Evolutionary conservation across 768 basidiomycete species (phyloP), one percentile per base, ranked within the genome.

Genomic region (Pisolithus albus): DNA sequence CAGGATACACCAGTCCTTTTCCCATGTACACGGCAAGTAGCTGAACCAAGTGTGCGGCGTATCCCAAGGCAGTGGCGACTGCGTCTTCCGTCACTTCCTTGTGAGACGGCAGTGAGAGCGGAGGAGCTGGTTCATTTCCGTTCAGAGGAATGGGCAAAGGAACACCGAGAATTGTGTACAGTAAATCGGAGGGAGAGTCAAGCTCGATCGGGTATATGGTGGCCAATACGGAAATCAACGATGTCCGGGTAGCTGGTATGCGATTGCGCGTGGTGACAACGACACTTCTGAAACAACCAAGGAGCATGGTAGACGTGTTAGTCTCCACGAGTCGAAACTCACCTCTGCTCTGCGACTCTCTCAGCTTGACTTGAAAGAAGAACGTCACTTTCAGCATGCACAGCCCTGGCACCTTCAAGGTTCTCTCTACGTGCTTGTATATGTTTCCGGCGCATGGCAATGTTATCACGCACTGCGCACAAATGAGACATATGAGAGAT

Each of bases 191-290:
- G 11, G 92, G 75, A 10, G 87, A 86, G 44, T 83, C 75, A 16
- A 95, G 83, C 49, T 91, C 88, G 59, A 99, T 95, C 21, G 94
- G 93, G 67, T 86, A 97, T 58, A 95, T 85, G 11, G 74, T 71
- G 38, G 87, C 81, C 42, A 96, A 77, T 11, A 76, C 78, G 16
- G 84, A 82, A 53, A 92, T 72, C 47, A 90, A 77, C 7, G 78
- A 77, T 32, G 79, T 83, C 51, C 84, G 80, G 44, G 75, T 77
- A 19, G 78, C 72, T 6, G 71, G 60, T 51, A 89, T 69, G 44
- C 69, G 73, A 42, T 70, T 70, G 46, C 70, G 76, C 51, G 88
- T 76, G 28, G 71, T 61, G 32, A 64, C 56, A 38, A 80, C 73
- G 26, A 71, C 72, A 18, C 64, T 60, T 60, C 87, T 90, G 60